Percentiles rank a stretch among this genome's conserved stretches.
These are phyloP conservation scores for Entrophospora sp. DNA, from an alignment of 192 early-diverging fungal genomes.

Conservation along the genomic window DNA sequence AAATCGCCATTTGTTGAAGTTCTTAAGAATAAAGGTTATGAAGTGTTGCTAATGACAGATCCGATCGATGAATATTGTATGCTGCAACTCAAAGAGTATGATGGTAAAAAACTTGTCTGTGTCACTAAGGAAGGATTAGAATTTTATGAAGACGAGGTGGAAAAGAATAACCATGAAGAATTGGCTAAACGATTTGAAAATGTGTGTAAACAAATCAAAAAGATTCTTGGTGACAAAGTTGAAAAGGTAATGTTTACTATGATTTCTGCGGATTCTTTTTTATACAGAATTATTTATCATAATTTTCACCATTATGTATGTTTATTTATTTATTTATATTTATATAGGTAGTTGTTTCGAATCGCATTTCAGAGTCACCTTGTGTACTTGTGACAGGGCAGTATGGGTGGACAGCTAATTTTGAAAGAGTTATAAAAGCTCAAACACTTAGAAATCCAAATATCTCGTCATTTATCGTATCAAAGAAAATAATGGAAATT, in stretches of 20 bases:
- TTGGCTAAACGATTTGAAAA: conserved; percentile 82
- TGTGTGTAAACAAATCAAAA: conserved; percentile 91
- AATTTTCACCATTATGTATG: not conserved
- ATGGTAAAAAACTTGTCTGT: conserved; percentile 99
- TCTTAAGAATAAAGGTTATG: conserved; percentile 98
- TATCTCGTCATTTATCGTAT: conserved; percentile 98
- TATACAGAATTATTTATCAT: not conserved
- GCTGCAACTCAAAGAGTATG: conserved; percentile 97
- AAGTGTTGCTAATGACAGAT: conserved; percentile 97
- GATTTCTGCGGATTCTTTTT: too few relatives aligned
- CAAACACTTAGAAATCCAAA: conserved; percentile 97
- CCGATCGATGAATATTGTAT: conserved; percentile 99
- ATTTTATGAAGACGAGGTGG: conserved; percentile 96
- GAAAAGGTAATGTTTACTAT: conserved; percentile 67
- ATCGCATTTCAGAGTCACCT: too few relatives aligned
- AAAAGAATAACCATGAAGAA: conserved; percentile 91
- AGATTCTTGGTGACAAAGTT: conserved; percentile 97
- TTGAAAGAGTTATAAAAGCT: conserved; percentile 99
- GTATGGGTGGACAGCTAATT: conserved; percentile 99
- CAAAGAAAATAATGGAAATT: conserved; percentile 98
- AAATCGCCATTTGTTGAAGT: conserved; percentile 97
- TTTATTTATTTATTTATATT: not conserved
- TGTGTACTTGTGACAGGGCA: conserved; percentile 96
- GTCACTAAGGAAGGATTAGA: too few relatives aligned
- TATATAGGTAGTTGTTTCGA: conserved; percentile 50